phyloP scores from a whole-genome alignment of 2,329 filamentous ascomycete species.

The Acrocalymma vagum region DNA sequence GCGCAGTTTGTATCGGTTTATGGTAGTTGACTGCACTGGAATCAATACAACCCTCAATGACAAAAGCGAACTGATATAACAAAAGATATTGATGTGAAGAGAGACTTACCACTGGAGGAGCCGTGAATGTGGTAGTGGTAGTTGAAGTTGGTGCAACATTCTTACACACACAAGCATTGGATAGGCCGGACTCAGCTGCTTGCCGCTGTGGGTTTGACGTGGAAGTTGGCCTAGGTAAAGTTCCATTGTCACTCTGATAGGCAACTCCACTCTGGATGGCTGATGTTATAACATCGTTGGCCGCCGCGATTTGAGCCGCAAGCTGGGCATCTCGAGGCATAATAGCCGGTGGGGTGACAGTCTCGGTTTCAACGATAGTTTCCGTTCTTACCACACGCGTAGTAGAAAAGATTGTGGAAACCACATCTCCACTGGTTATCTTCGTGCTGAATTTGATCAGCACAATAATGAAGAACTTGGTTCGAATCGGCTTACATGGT shows the following conservation, averaged over 20 bases:
- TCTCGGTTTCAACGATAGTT: slow-evolving; percentile 30
- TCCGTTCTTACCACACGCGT: slow-evolving; percentile 26
- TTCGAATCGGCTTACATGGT: slow-evolving; percentile 26
- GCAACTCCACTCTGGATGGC: slow-evolving; percentile 29
- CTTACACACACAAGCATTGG: slow-evolving; percentile 41
- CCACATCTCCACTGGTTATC: slow-evolving; percentile 24
- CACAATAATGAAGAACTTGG: background rate
- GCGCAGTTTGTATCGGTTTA: slow-evolving; percentile 20
- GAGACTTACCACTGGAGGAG: slow-evolving; percentile 33
- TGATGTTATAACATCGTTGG: slow-evolving; percentile 28
- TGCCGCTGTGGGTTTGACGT: slow-evolving; percentile 21
- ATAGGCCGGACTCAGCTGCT: slow-evolving; percentile 29
- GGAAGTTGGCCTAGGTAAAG: slow-evolving; percentile 8
- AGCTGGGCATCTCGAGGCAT: slow-evolving; percentile 19
- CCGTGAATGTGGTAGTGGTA: slow-evolving; percentile 31
- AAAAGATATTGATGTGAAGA: too few relatives aligned
- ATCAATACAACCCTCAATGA: too few relatives aligned
- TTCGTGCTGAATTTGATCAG: slow-evolving; percentile 24
- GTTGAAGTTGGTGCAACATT: slow-evolving; percentile 38
- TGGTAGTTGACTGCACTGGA: slow-evolving; percentile 20
- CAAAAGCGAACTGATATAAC: background rate
- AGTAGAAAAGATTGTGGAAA: slow-evolving; percentile 25
- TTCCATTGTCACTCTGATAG: too few relatives aligned
- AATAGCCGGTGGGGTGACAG: slow-evolving; percentile 23
- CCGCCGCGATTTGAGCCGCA: slow-evolving; percentile 27